A percentile compares a stretch with the other conserved stretches of the same genome.
Conservation (phyloP, 805 yeast genomes). For the Ogataea nitratoaversa region DNA sequence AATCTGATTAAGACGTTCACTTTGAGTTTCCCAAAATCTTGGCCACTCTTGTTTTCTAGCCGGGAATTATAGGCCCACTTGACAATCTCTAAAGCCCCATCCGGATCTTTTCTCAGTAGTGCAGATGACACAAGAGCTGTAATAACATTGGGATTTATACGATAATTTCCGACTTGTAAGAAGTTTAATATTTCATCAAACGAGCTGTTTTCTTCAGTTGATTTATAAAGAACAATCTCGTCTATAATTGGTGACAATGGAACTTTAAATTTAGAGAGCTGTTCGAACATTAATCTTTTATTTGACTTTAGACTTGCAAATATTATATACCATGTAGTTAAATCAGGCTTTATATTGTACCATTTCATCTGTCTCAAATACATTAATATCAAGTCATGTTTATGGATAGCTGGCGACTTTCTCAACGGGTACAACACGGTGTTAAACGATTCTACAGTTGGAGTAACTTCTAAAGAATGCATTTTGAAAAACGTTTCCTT, state of each 20-base stretch:
- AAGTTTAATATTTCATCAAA: slow-evolving; percentile 4
- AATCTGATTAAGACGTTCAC: slow-evolving; percentile 8
- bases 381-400: slow-evolving; percentile 8
- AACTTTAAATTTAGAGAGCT: slow-evolving; percentile 5
- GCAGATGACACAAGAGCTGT: slow-evolving; percentile 7
- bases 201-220: slow-evolving; percentile 1
- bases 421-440: slow-evolving; percentile 14
- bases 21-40: slow-evolving; percentile 1
- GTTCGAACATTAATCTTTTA: slow-evolving; percentile 9
- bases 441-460: slow-evolving; percentile 16
- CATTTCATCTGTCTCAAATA: slow-evolving; percentile 16
- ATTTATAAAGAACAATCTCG: slow-evolving; percentile 7
- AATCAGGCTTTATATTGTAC: slow-evolving; percentile 12
- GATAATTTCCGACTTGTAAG: neutral
- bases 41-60: neutral
- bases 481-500: slow-evolving; percentile 7
- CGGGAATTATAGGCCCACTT: slow-evolving; percentile 1
- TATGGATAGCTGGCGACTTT: slow-evolving; percentile 4
- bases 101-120: slow-evolving; percentile 10
- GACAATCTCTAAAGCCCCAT: slow-evolving; percentile 12
- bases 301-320: slow-evolving; percentile 6
- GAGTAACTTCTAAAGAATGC: slow-evolving; percentile 6
- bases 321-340: slow-evolving; percentile 22
- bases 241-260: slow-evolving; percentile 12
- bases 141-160: slow-evolving; percentile 7